These are phyloP conservation scores for Penicillium sp. DNA, from an alignment of 2,329 filamentous ascomycete species.

Conservation along the genomic window DNA sequence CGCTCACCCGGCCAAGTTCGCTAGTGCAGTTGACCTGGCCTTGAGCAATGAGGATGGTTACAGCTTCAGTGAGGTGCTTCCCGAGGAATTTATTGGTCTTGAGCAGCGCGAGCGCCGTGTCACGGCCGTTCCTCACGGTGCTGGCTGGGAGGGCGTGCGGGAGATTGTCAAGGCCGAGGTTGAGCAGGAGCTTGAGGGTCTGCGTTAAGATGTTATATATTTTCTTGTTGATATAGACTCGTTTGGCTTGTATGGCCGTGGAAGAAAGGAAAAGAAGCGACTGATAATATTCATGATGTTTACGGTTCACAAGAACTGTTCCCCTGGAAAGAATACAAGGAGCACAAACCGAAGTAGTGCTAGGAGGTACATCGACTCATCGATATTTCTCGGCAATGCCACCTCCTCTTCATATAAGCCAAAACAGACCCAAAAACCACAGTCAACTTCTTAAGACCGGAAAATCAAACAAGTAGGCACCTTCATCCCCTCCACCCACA, in stretches of 20 bases:
- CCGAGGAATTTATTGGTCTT: conserved; percentile 77
- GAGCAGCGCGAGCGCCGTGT: conserved; percentile 75
- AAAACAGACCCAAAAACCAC: too few species aligned
- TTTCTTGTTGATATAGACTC: neutral
- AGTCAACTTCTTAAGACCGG: too few species aligned
- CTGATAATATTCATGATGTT: neutral
- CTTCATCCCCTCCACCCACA: neutral
- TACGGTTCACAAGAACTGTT: neutral
- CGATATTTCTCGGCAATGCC: too few species aligned
- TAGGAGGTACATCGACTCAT: too few species aligned
- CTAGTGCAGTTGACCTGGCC: conserved; percentile 77
- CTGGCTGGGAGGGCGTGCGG: conserved; percentile 72
- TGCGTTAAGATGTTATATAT: conserved; percentile 18
- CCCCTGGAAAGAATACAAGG: too few species aligned
- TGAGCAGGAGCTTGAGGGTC: conserved; percentile 43
- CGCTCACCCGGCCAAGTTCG: conserved; percentile 95
- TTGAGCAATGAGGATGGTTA: conserved; percentile 72
- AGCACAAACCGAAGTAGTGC: too few species aligned
- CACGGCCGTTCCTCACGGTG: conserved; percentile 62
- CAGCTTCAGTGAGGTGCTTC: conserved; percentile 75
- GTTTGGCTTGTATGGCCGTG: neutral
- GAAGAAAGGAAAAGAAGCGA: neutral
- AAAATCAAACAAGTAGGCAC: neutral
- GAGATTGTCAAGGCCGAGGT: conserved; percentile 76
- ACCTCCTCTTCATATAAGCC: neutral